Evolutionary conservation across 106 monocot species (phyloP), one percentile per base, ranked within the genome.

Genomic region (Allium fistulosum): DNA sequence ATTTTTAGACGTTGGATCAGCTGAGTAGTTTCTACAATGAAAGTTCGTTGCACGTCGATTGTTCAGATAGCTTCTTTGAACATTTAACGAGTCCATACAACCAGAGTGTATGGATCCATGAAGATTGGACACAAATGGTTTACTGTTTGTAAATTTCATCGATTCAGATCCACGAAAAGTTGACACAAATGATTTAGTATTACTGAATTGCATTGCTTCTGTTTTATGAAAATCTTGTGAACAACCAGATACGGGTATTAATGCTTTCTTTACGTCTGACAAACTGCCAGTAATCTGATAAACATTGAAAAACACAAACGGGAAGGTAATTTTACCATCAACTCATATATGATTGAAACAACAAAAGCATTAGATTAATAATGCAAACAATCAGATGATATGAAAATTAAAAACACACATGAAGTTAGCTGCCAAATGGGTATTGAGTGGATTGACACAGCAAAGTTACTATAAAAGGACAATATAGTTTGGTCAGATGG

Each of bases 231-330:
- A 77, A 56, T 83, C 91, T 66, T 80, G 86, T 26, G 89, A 80
- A 67, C 85, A 81, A 66, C 82, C 64, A 15, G 93, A 81, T 72
- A 93, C 81, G 49, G 81, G 68, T 55, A 89, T 7, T 9, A 93
- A 68, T 70, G 93, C 93, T 61, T 83, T 93, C 75, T 59, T 86
- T 58, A 86, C 93, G 73, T 83, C 68, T 51, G 66, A 58, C 53
- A 86, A 86, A 64, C 72, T 81, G 57, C 93, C 93, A 61, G 71
- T 74, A 53, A 93, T 89, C 93, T 93, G 79, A 5, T 37, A 37
- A 37, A 37, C 37, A 37, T 37, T 37, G 37, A 37, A 37, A 37
- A 37, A 37, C 37, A 37, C 37, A 37, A 37, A 37, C 37, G 1
- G 37, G 37, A 37, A 37, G 37, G 37, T 4, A 37, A 37, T 37